phyloP scores from a whole-genome alignment of 2,329 filamentous ascomycete species.

The Fusarium goolgardi region DNA sequence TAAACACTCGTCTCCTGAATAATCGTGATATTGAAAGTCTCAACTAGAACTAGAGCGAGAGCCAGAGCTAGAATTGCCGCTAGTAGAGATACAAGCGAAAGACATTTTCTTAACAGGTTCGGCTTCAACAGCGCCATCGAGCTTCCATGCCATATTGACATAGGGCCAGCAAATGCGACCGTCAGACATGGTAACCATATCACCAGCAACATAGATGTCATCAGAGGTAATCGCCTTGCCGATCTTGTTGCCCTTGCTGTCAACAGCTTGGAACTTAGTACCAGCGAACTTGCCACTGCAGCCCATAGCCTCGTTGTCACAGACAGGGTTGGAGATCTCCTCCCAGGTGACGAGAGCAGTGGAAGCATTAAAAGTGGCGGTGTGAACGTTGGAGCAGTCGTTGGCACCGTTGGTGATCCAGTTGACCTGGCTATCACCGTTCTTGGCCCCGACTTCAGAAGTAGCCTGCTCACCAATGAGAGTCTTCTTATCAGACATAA shows the following conservation, averaged over 20 bases:
- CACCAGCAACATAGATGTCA: constrained; percentile 69
- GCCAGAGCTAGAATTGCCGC: no score
- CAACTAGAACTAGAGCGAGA: no score
- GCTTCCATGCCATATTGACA: constrained; percentile 64
- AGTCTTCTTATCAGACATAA: constrained; percentile 68
- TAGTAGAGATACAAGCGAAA: constrained; percentile 60
- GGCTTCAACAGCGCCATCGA: constrained; percentile 41
- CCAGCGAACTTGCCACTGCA: constrained; percentile 69
- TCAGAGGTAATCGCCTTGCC: constrained; percentile 62
- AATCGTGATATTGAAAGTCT: no score
- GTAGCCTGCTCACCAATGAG: constrained; percentile 64
- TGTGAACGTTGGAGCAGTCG: constrained; percentile 69
- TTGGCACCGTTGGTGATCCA: constrained; percentile 65
- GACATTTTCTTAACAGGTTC: constrained; percentile 58
- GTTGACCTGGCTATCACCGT: constrained; percentile 69
- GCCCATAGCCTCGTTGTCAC: constrained; percentile 68
- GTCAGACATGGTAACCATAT: constrained; percentile 70
- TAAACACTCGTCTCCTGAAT: no score
- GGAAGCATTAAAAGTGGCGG: constrained; percentile 63
- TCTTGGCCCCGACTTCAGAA: constrained; percentile 62
- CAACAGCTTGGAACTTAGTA: constrained; percentile 69
- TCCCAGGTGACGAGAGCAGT: constrained; percentile 70
- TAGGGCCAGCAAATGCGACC: constrained; percentile 72
- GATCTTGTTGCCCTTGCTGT: constrained; percentile 62
- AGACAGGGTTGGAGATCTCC: constrained; percentile 66